These are phyloP conservation scores for Daldinia eschscholtzii DNA, from an alignment of 2,329 filamentous ascomycete genomes.

Conservation along the genomic window DNA sequence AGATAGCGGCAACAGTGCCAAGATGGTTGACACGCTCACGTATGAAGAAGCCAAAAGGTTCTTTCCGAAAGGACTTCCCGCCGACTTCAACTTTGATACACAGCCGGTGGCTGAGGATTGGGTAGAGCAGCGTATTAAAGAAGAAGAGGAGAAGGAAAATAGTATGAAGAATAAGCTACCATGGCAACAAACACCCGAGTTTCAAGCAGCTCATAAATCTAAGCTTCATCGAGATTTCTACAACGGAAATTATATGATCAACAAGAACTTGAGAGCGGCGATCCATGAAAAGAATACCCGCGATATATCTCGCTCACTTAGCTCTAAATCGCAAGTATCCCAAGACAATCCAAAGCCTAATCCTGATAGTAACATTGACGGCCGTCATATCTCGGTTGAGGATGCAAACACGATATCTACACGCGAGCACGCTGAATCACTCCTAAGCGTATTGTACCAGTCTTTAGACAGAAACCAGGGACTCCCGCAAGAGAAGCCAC, in stretches of 20 bases:
- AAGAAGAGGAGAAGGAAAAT: slow-evolving; percentile 30
- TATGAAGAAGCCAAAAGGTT: slow-evolving; percentile 49
- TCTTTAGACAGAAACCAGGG: slow-evolving; percentile 43
- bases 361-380: slow-evolving; percentile 40
- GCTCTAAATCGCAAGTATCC: slow-evolving; percentile 57
- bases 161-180: slow-evolving; percentile 22
- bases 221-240: slow-evolving; percentile 57
- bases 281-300: slow-evolving; percentile 51
- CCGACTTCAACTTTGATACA: slow-evolving; percentile 46
- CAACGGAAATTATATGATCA: slow-evolving; percentile 54
- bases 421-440: slow-evolving; percentile 56
- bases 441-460: slow-evolving; percentile 59
- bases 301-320: slow-evolving; percentile 50
- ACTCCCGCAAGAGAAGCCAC: slow-evolving; percentile 22
- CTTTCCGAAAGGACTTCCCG: slow-evolving; percentile 52
- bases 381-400: slow-evolving; percentile 52
- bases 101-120: slow-evolving; percentile 45
- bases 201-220: slow-evolving; percentile 48
- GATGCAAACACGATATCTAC: slow-evolving; percentile 56
- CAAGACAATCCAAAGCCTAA: slow-evolving; percentile 24
- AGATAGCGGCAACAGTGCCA: slow-evolving; percentile 30
- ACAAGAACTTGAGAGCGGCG: slow-evolving; percentile 52
- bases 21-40: slow-evolving; percentile 51
- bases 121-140: slow-evolving; percentile 27
- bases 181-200: slow-evolving; percentile 41